Percentiles rank a stretch among this genome's conserved stretches.
Conservation (phyloP, 148 eudicot species). For the Heliosperma pusillum region DNA sequence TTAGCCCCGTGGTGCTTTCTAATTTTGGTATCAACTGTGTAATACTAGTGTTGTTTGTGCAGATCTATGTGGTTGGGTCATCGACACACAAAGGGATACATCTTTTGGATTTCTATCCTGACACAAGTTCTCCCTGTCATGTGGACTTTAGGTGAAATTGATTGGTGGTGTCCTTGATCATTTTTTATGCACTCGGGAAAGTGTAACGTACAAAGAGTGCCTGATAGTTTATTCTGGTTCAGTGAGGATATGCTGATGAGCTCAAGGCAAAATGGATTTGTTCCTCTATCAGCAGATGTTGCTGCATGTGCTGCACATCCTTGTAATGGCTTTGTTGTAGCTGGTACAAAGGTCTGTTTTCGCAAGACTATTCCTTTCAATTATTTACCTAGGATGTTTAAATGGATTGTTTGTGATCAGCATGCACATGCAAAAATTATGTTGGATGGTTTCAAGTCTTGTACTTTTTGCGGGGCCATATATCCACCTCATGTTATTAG, state of each 20-base stretch:
- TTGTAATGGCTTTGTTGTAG: slow-evolving; percentile 55
- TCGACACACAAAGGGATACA: slow-evolving; percentile 57
- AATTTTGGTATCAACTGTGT: background rate
- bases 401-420: background rate
- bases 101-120: slow-evolving; percentile 79
- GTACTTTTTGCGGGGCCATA: background rate
- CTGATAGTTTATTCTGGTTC: slow-evolving; percentile 16
- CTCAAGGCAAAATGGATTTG: slow-evolving; percentile 52
- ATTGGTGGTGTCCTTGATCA: background rate
- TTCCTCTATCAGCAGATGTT: slow-evolving; percentile 54
- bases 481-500: background rate
- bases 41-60: slow-evolving; percentile 13
- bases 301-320: slow-evolving; percentile 82
- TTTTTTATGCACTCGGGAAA: background rate
- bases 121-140: slow-evolving; percentile 68
- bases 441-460: background rate
- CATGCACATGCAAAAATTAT: background rate
- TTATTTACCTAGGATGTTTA: background rate
- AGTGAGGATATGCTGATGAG: slow-evolving; percentile 42
- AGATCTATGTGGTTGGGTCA: slow-evolving; percentile 85
- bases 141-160: slow-evolving; percentile 66
- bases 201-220: background rate
- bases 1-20: background rate
- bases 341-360: slow-evolving; percentile 74
- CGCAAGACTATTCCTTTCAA: background rate